Conservation (phyloP, 2,329 filamentous ascomycete genomes). For the Fusarium continuum region DNA sequence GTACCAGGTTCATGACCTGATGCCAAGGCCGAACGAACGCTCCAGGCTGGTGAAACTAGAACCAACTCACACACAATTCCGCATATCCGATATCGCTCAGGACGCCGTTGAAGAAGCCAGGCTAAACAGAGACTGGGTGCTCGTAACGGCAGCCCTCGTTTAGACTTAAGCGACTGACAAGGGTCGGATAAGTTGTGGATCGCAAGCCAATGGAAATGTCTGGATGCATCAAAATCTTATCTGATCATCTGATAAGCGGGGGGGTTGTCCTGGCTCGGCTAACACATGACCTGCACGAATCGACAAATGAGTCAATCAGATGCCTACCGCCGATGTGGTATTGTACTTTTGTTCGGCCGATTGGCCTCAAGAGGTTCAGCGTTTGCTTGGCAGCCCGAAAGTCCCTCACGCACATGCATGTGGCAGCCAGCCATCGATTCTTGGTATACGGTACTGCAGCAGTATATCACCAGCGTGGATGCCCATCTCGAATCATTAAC, state of each 20-base stretch:
- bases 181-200: background rate
- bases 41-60: background rate
- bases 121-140: background rate
- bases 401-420: slow-evolving; percentile 4
- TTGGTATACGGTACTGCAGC: background rate
- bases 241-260: slow-evolving; percentile 43
- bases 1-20: slow-evolving; percentile 10
- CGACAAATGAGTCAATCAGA: slow-evolving; percentile 1
- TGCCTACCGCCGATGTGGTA: background rate
- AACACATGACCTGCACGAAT: background rate
- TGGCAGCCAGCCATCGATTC: background rate
- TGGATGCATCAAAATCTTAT: slow-evolving; percentile 38
- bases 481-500: background rate
- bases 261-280: background rate
- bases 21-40: slow-evolving; percentile 22
- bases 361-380: background rate
- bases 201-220: slow-evolving; percentile 5
- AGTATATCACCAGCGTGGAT: slow-evolving; percentile 24
- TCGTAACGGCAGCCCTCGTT: background rate
- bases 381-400: slow-evolving; percentile 22
- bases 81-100: slow-evolving; percentile 22
- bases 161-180: background rate
- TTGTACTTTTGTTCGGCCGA: background rate
- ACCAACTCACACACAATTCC: background rate
- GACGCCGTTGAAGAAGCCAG: background rate